phyloP scores from a whole-genome alignment of 805 yeast genomes.

The Saccharomyces kudriavzevii region DNA sequence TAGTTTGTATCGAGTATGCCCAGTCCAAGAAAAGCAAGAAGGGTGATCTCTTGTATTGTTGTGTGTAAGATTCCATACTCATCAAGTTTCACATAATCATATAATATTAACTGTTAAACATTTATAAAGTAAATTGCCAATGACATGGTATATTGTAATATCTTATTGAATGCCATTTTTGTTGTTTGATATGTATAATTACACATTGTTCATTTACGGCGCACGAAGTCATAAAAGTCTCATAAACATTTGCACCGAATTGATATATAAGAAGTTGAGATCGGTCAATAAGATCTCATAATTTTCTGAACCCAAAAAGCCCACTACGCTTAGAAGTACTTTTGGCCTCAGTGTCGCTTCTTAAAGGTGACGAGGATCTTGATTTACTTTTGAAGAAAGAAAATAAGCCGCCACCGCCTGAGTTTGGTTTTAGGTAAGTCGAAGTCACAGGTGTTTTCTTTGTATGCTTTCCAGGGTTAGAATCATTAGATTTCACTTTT shows the following conservation, averaged over 20 bases:
- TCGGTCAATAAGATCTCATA: neutral
- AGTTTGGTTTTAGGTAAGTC: neutral
- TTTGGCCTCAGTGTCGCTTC: neutral
- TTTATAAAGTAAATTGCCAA: no score
- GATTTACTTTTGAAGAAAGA: constrained; percentile 3
- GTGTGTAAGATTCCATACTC: no score
- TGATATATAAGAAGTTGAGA: neutral
- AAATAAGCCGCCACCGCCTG: constrained; percentile 2
- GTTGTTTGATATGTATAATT: neutral
- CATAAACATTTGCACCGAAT: neutral
- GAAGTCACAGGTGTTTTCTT: neutral
- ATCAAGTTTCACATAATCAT: no score
- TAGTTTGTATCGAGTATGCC: no score
- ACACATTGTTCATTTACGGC: neutral
- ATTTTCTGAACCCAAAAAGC: neutral
- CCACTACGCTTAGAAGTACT: constrained; percentile 1
- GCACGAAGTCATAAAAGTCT: neutral
- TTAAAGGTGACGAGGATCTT: neutral
- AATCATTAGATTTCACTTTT: constrained; percentile 1
- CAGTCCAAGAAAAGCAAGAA: no score
- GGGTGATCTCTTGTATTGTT: no score
- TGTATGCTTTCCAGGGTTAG: constrained; percentile 1
- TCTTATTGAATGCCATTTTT: neutral
- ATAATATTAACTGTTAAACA: no score
- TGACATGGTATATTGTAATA: no score